phyloP scores from a whole-genome alignment of 805 yeast genomes.

The Maudiozyma barnettii region DNA sequence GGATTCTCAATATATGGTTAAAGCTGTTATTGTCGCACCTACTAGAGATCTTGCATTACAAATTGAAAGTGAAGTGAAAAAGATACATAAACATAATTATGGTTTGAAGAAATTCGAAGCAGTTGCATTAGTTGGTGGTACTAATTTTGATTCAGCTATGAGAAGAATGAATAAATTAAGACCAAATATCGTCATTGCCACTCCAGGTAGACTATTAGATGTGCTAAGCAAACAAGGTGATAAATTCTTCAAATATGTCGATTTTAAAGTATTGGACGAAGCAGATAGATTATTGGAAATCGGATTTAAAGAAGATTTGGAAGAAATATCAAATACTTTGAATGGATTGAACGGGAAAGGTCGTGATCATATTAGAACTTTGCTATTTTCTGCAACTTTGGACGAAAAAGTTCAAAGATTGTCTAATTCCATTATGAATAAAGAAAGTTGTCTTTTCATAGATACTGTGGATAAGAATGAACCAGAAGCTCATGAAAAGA shows the following conservation, averaged over 20 bases:
- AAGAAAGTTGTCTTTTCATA: conserved; percentile 44
- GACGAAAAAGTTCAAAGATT: conserved; percentile 56
- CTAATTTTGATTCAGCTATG: conserved; percentile 33
- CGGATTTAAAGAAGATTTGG: conserved; percentile 64
- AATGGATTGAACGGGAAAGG: conserved; percentile 28
- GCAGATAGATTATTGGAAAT: conserved; percentile 81
- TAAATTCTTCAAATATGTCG: conserved; percentile 42
- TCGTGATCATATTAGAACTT: conserved; percentile 43
- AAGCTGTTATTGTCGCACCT: conserved; percentile 70
- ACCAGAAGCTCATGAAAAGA: conserved; percentile 70
- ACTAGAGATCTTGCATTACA: conserved; percentile 88
- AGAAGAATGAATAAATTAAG: conserved; percentile 23
- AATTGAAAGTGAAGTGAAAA: conserved; percentile 54
- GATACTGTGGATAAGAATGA: conserved; percentile 69
- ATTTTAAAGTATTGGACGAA: conserved; percentile 73
- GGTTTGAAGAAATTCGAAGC: conserved; percentile 30
- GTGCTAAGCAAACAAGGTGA: conserved; percentile 40
- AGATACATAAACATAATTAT: conserved; percentile 30
- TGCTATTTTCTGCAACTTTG: conserved; percentile 84
- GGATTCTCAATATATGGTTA: conserved; percentile 33
- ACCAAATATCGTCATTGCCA: conserved; percentile 65
- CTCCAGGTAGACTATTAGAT: conserved; percentile 80
- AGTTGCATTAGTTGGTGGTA: conserved; percentile 62
- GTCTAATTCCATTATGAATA: conserved; percentile 51
- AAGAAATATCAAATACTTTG: conserved; percentile 44